These are phyloP conservation scores for Rhizopogon parksii DNA, from an alignment of 1,284 basidiomycete genomes.

Conservation along the genomic window DNA sequence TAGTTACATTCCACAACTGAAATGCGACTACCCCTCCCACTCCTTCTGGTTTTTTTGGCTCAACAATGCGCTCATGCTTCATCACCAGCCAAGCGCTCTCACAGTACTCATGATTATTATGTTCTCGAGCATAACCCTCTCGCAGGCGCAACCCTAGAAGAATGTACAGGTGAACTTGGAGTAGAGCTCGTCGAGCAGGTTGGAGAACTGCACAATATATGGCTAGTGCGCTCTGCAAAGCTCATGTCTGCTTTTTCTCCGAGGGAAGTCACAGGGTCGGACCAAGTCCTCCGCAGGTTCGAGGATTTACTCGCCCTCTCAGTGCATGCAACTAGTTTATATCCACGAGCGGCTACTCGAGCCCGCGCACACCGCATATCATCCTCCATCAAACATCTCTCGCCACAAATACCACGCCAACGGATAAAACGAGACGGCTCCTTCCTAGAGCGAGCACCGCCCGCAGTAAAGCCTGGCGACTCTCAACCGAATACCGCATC, in stretches of 20 bases:
- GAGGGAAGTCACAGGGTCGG: slow-evolving; percentile 29
- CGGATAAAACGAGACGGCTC: slow-evolving; percentile 48
- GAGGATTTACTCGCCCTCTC: slow-evolving; percentile 34
- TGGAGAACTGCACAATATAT: slow-evolving; percentile 79
- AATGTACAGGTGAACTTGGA: slow-evolving; percentile 58
- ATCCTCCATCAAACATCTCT: slow-evolving; percentile 51
- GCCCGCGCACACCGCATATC: slow-evolving; percentile 35
- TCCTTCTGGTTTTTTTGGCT: slow-evolving; percentile 31
- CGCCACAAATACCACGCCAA: slow-evolving; percentile 54
- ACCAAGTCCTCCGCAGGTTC: slow-evolving; percentile 50
- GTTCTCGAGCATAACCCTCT: slow-evolving; percentile 69
- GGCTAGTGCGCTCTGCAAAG: slow-evolving; percentile 71
- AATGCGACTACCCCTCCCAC: slow-evolving; percentile 27
- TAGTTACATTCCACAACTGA: background rate
- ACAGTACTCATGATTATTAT: slow-evolving; percentile 87
- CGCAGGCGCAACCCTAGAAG: slow-evolving; percentile 45
- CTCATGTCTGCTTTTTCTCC: slow-evolving; percentile 21
- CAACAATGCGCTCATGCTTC: slow-evolving; percentile 18
- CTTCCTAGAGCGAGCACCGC: slow-evolving; percentile 43
- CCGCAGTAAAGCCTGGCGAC: slow-evolving; percentile 35
- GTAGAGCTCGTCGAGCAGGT: slow-evolving; percentile 85
- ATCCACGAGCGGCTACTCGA: slow-evolving; percentile 23
- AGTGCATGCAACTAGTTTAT: background rate
- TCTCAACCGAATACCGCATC: slow-evolving; percentile 26
- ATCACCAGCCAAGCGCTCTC: slow-evolving; percentile 44